phyloP scores from a whole-genome alignment of 345 rosid genomes.

The Ceriops decandra region DNA sequence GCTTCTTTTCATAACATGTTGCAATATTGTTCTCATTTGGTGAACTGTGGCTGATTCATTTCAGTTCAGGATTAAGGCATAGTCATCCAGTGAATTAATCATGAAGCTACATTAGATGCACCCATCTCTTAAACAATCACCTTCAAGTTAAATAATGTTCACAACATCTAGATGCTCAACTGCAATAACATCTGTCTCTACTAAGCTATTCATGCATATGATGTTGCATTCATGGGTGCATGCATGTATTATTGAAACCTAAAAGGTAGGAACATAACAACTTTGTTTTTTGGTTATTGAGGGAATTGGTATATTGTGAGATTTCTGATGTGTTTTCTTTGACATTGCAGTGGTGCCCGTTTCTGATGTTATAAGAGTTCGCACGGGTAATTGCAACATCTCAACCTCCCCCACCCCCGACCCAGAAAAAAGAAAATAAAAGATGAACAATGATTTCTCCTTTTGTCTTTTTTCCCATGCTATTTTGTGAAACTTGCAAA shows the following conservation, averaged over 20 bases:
- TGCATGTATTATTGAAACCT: neutral
- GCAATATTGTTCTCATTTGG: neutral
- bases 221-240: neutral
- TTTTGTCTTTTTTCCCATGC: neutral
- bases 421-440: neutral
- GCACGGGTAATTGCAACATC: constrained; percentile 50
- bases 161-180: neutral
- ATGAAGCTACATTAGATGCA: neutral
- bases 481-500: neutral
- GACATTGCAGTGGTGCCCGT: constrained; percentile 68
- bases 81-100: neutral
- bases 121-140: neutral
- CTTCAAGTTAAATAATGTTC: neutral
- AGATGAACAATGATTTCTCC: too few species aligned
- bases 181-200: too few species aligned
- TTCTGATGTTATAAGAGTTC: constrained; percentile 67
- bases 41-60: too few species aligned
- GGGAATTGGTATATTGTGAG: neutral
- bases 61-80: too few species aligned
- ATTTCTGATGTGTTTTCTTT: constrained; percentile 20
- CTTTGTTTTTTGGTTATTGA: too few species aligned
- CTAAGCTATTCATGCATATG: too few species aligned
- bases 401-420: neutral
- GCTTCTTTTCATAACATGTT: neutral
- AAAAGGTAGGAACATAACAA: too few species aligned